Percentiles rank a stretch among this genome's conserved stretches.
Conservation (phyloP, 768 basidiomycete genomes). For the Leccinum uliginosum region DNA sequence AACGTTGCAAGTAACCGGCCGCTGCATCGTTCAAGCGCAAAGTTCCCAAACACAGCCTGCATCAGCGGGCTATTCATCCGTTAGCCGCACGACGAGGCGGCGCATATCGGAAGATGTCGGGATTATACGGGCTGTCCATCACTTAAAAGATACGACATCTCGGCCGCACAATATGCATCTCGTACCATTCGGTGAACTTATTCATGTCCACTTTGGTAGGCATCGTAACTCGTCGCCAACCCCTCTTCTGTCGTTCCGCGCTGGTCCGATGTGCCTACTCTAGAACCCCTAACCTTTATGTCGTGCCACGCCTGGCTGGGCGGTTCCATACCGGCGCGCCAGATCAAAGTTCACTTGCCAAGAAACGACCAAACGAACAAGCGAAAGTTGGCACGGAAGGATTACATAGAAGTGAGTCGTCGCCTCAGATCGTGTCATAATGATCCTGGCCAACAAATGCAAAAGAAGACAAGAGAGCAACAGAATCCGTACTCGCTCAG, state of each 20-base stretch:
- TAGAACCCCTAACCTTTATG: constrained; percentile 2
- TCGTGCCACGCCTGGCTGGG: neutral
- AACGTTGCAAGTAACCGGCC: neutral
- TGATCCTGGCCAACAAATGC: neutral
- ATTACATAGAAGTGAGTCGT: constrained; percentile 27
- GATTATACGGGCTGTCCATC: constrained; percentile 14
- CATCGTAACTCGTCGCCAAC: constrained; percentile 7
- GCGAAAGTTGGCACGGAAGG: constrained; percentile 33
- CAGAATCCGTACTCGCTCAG: constrained; percentile 15
- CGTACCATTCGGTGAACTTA: neutral
- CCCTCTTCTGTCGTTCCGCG: constrained; percentile 8
- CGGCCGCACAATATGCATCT: neutral
- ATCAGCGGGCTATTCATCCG: neutral
- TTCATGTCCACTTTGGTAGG: constrained; percentile 17
- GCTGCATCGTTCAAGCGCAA: neutral
- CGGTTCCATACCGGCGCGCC: constrained; percentile 25
- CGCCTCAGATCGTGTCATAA: neutral
- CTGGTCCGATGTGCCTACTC: constrained; percentile 6
- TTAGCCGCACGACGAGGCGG: constrained; percentile 4
- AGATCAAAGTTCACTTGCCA: constrained; percentile 21
- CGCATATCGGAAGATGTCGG: constrained; percentile 24
- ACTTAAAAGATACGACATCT: constrained; percentile 18
- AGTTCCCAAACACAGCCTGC: neutral
- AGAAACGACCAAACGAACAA: constrained; percentile 20
- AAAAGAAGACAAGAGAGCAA: constrained; percentile 25